Base-by-base conservation (phyloP, 805 yeast species). In the Suhomyces sp. region DNA sequence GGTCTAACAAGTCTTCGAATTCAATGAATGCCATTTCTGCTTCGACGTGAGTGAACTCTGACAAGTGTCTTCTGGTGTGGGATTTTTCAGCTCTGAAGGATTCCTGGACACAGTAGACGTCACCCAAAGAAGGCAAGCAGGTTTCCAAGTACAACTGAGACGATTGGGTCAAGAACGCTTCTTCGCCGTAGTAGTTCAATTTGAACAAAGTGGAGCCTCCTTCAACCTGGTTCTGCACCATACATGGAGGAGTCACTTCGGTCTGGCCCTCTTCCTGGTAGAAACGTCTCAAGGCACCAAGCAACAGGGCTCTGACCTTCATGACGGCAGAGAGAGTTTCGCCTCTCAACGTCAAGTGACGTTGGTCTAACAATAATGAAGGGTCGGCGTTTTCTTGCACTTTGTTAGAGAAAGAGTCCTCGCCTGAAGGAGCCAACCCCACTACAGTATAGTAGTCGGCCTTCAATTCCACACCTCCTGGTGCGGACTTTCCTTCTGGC, bases 201-300 rank as follows among this genome's bases (percentile, higher is more conserved):
- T 86, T 84, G 80, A 94, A 94, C 66, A 94, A 79, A 15, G 99
- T 94, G 39, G 97, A 88, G 50, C 99, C 99, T 69, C 99, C 99
- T 77, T 94, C 99, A 54, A 94, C 99, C 78, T 94, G 98, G 39
- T 97, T 92, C 77, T 94, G 99, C 51, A 94, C 99, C 98, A 94
- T 94, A 75, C 98, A 92, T 65, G 99, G 99, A 44, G 99, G 97
- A 39, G 98, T 94, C 54, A 96, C 97, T 79, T 94, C 99, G 29
- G 83, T 75, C 48, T 92, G 65, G 31, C 82, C 80, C 74, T 86
- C 89, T 64, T 89, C 94, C 21, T 68, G 76, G 67, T 81, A 93
- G 53, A 87, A 87, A 59, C 83, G 79, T 76, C 99, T 85, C 60
- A 94, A 72, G 39, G 94, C 73, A 48, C 76, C 76, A 62, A 94